Conservation (phyloP, 2,329 filamentous ascomycete species). For the Paracamarosporium sp. region DNA sequence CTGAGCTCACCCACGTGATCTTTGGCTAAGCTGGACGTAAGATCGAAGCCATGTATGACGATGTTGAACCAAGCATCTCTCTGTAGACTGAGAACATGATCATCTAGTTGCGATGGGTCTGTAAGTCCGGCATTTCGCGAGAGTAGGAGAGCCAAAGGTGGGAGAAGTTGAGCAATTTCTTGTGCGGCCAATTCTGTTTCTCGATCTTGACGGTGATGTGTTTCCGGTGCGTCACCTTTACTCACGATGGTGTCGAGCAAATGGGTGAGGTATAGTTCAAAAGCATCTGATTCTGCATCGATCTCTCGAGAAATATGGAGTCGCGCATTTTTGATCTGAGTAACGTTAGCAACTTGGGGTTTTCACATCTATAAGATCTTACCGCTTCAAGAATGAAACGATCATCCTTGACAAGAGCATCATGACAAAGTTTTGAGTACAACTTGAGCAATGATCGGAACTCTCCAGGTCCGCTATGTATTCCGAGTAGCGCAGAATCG, state of each 20-base stretch:
- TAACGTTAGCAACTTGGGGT: neutral
- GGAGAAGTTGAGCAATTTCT: conserved; percentile 86
- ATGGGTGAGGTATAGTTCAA: conserved; percentile 82
- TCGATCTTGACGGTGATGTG: conserved; percentile 72
- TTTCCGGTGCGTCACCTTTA: conserved; percentile 83
- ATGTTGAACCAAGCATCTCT: conserved; percentile 99
- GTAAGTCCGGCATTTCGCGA: conserved; percentile 60
- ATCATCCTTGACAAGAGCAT: conserved; percentile 75
- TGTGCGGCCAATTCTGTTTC: conserved; percentile 83
- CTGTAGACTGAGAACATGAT: conserved; percentile 69
- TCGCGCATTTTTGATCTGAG: conserved; percentile 77
- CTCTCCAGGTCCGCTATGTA: conserved; percentile 79
- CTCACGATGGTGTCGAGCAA: conserved; percentile 87
- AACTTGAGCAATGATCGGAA: conserved; percentile 86
- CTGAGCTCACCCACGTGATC: conserved; percentile 78
- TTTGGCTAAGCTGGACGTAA: conserved; percentile 74
- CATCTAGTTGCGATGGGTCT: conserved; percentile 63
- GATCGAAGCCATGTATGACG: conserved; percentile 87
- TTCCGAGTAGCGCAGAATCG: conserved; percentile 78
- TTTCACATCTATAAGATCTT: conserved; percentile 53
- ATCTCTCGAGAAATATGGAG: conserved; percentile 76
- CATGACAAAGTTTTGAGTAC: conserved; percentile 76
- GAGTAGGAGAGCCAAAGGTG: conserved; percentile 86
- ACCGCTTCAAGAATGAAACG: conserved; percentile 73
- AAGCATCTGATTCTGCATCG: conserved; percentile 73